Evolutionary conservation across 1,139 yeast species (phyloP).

Genomic region (Pneumocystis carinii): DNA sequence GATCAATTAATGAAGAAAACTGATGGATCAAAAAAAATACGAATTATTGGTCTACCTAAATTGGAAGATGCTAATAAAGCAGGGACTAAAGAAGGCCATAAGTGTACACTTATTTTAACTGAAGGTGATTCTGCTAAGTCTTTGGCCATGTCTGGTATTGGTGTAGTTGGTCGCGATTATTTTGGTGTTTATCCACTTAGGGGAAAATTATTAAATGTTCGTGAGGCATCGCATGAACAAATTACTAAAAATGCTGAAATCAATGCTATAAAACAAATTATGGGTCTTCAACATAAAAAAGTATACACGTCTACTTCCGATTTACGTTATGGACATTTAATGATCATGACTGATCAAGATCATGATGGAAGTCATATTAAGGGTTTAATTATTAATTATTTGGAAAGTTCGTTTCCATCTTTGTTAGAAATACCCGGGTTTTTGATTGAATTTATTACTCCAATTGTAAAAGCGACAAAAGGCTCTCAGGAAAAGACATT

Average conservation of each 20-base stretch:
- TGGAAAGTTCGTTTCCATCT: conserved; percentile 92
- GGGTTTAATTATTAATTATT: conserved; percentile 83
- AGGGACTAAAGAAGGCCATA: conserved; percentile 81
- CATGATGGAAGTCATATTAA: conserved; percentile 98
- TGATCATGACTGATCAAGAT: conserved; percentile 99
- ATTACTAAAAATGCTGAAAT: conserved; percentile 85
- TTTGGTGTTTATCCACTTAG: conserved; percentile 93
- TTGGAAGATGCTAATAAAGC: conserved; percentile 94
- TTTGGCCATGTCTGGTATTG: conserved; percentile 82
- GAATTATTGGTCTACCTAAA: conserved; percentile 81
- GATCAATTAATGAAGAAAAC: conserved; percentile 75
- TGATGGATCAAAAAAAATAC: conserved; percentile 74
- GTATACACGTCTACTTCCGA: conserved; percentile 57
- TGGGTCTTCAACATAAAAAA: conserved; percentile 90
- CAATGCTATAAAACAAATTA: conserved; percentile 85
- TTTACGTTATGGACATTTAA: conserved; percentile 85
- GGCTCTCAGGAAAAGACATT: conserved; percentile 56
- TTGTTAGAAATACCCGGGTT: conserved; percentile 82
- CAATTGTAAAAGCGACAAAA: conserved; percentile 74
- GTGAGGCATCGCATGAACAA: conserved; percentile 93
- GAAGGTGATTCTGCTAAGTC: conserved; percentile 97
- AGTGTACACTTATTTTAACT: conserved; percentile 82
- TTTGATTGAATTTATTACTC: conserved; percentile 85
- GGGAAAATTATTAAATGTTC: conserved; percentile 86
- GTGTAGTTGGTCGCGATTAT: conserved; percentile 89